Evolutionary conservation across 176 grass and related monocot species (phyloP).

Genomic region (barley (Hordeum vulgare)): MorexV3_pseudomolecules_assembly NC_058520.1:570731146-570731645

Average conservation of each 20-base stretch:
- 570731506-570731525: slow-evolving; percentile 54
- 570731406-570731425: slow-evolving; percentile 31
- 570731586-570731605: slow-evolving; percentile 66
- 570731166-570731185: slow-evolving; percentile 40
- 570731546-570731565: slow-evolving; percentile 85
- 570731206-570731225: slow-evolving; percentile 46
- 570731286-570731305: slow-evolving; percentile 73
- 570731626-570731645: slow-evolving; percentile 48
- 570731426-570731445: slow-evolving; percentile 30
- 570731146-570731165: slow-evolving; percentile 42
- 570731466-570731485: slow-evolving; percentile 87
- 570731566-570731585: slow-evolving; percentile 81
- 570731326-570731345: slow-evolving; percentile 37
- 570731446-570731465: slow-evolving; percentile 93
- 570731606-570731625: slow-evolving; percentile 78
- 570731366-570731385: slow-evolving; percentile 57
- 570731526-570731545: slow-evolving; percentile 52
- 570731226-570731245: slow-evolving; percentile 70
- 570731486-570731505: slow-evolving; percentile 71
- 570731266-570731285: slow-evolving; percentile 98
- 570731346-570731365: slow-evolving; percentile 55
- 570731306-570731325: slow-evolving; percentile 61
- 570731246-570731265: slow-evolving; percentile 78
- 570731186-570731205: slow-evolving; percentile 48
- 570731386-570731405: slow-evolving; percentile 63